Percentiles rank a stretch among this genome's conserved stretches.
phyloP scores from a whole-genome alignment of 129 eudicot genomes.

The Lactuca saligna region DNA sequence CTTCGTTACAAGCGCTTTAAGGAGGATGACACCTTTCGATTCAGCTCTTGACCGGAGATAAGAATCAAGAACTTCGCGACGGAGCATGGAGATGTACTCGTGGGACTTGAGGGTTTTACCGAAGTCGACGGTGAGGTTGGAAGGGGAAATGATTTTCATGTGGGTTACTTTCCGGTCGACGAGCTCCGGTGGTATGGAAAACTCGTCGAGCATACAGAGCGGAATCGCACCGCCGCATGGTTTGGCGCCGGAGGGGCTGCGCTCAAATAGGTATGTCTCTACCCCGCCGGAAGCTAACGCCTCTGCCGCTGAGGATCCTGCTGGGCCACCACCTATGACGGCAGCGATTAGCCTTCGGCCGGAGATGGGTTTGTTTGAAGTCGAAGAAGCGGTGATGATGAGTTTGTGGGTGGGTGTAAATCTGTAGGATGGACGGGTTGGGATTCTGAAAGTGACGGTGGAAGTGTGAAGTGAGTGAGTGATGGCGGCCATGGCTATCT shows the following conservation, averaged over 20 bases:
- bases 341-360: conserved; percentile 80
- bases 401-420: conserved; percentile 22
- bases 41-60: conserved; percentile 66
- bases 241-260: conserved; percentile 76
- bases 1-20: conserved; percentile 72
- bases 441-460: conserved; percentile 25
- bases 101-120: conserved; percentile 80
- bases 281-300: conserved; percentile 83
- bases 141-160: conserved; percentile 95
- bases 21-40: conserved; percentile 56
- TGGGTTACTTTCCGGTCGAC: conserved; percentile 85
- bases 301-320: conserved; percentile 91
- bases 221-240: conserved; percentile 99
- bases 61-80: conserved; percentile 87
- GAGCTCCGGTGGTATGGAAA: conserved; percentile 78
- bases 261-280: conserved; percentile 74
- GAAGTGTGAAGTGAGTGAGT: conserved; percentile 32
- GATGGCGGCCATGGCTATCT: conserved; percentile 30
- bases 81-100: conserved; percentile 93
- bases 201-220: conserved; percentile 93
- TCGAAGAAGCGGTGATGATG: conserved; percentile 46
- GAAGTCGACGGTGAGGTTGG: conserved; percentile 95
- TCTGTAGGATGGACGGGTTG: conserved; percentile 12
- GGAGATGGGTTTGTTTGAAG: conserved; percentile 56
- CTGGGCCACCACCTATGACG: conserved; percentile 93